Conservation (phyloP, 768 basidiomycete species). For the Sarcodon aspratus region DNA sequence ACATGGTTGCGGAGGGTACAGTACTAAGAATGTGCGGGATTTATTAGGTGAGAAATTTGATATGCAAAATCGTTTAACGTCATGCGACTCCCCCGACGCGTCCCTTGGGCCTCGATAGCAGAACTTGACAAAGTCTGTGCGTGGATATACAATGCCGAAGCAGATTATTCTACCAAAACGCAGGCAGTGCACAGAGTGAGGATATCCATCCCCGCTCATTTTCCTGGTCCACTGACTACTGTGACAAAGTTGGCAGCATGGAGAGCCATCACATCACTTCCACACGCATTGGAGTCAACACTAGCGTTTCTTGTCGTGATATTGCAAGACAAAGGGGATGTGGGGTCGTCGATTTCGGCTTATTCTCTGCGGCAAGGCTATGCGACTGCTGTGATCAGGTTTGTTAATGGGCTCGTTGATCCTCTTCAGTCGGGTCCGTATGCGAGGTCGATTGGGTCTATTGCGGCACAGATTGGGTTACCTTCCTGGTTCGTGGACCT, state of each 20-base stretch:
- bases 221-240: neutral
- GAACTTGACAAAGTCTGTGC: conserved; percentile 71
- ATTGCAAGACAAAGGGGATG: conserved; percentile 34
- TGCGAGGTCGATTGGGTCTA: conserved; percentile 82
- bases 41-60: no score
- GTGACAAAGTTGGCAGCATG: conserved; percentile 60
- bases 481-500: conserved; percentile 88
- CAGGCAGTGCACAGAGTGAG: conserved; percentile 57
- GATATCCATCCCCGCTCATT: conserved; percentile 4
- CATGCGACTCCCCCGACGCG: conserved; percentile 70
- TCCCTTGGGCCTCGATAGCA: conserved; percentile 59
- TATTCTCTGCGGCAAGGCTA: conserved; percentile 66
- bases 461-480: conserved; percentile 77
- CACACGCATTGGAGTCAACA: conserved; percentile 71
- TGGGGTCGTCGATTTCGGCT: conserved; percentile 15
- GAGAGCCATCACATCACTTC: conserved; percentile 63
- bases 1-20: no score
- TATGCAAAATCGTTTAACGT: no score
- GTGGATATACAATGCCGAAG: conserved; percentile 63
- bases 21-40: no score
- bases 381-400: conserved; percentile 70
- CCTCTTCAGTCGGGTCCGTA: conserved; percentile 84
- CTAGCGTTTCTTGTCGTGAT: conserved; percentile 50
- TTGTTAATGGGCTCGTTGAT: conserved; percentile 94
- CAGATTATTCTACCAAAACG: conserved; percentile 40